Conservation (phyloP, 169 alveolate genomes). For the Cryptosporidium meleagridis region DNA sequence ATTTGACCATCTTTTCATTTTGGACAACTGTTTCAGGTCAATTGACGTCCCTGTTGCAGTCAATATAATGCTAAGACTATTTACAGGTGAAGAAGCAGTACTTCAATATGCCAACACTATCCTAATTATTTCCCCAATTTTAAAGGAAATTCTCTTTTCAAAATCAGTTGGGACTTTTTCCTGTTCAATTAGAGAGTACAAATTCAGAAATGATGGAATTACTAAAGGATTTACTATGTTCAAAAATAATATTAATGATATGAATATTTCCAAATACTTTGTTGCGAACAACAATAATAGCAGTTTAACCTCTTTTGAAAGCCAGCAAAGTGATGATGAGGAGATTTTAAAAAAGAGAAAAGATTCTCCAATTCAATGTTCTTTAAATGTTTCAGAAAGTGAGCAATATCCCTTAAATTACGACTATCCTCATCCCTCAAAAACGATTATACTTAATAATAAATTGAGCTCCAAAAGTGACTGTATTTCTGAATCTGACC, state of each 20-base stretch:
- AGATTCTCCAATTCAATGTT: background rate
- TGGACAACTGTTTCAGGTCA: conserved; percentile 58
- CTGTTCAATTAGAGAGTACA: conserved; percentile 35
- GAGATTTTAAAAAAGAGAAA: background rate
- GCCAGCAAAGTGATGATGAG: conserved; percentile 1
- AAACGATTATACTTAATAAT: background rate
- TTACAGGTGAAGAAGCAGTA: conserved; percentile 32
- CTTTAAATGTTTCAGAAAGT: background rate
- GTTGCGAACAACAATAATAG: background rate
- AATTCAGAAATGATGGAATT: conserved; percentile 54
- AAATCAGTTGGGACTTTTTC: conserved; percentile 23
- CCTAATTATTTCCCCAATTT: conserved; percentile 41
- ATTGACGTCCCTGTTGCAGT: conserved; percentile 56
- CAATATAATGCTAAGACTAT: conserved; percentile 31
- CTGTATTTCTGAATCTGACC: background rate
- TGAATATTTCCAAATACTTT: background rate
- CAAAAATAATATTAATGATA: background rate
- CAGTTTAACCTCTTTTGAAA: background rate
- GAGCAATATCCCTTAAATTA: background rate
- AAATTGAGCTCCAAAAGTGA: background rate
- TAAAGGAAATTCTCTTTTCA: conserved; percentile 42
- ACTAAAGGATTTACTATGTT: conserved; percentile 25
- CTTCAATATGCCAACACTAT: conserved; percentile 43
- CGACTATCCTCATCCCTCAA: background rate
- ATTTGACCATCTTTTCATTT: conserved; percentile 49